Evolutionary conservation across 805 yeast species (phyloP).

Genomic region (Myxozyma udenii): DNA sequence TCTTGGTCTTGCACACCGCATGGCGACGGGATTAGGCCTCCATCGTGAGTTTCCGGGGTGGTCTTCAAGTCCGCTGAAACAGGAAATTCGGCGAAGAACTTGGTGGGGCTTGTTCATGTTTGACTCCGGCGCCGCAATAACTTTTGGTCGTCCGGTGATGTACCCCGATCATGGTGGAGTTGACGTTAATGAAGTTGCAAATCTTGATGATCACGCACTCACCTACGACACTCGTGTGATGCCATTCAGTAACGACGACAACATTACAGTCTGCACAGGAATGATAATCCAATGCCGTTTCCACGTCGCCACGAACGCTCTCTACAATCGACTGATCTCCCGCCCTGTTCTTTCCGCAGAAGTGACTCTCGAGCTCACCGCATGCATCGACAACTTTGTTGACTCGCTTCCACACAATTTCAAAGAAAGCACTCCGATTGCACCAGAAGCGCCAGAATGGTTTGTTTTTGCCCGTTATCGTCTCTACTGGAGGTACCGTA

Average conservation of each 20-base stretch:
- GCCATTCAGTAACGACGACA: constrained; percentile 30
- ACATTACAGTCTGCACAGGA: constrained; percentile 58
- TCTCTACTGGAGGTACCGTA: constrained; percentile 57
- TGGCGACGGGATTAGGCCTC: constrained; percentile 65
- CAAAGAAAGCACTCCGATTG: constrained; percentile 42
- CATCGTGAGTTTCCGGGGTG: constrained; percentile 52
- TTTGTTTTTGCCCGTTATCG: constrained; percentile 52
- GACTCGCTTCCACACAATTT: constrained; percentile 49
- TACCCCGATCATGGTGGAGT: constrained; percentile 48
- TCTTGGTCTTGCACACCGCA: constrained; percentile 59
- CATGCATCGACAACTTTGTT: constrained; percentile 44
- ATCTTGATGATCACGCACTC: constrained; percentile 48
- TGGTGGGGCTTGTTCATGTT: constrained; percentile 69
- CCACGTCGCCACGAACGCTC: constrained; percentile 47
- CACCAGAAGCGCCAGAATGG: constrained; percentile 48
- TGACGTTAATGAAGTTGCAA: constrained; percentile 51
- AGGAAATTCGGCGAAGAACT: constrained; percentile 56
- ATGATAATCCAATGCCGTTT: constrained; percentile 54
- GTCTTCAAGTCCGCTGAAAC: constrained; percentile 44
- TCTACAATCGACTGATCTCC: constrained; percentile 49
- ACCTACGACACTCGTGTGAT: constrained; percentile 30
- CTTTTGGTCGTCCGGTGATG: constrained; percentile 63
- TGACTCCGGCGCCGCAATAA: constrained; percentile 61
- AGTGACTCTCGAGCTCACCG: constrained; percentile 52
- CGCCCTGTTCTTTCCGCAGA: constrained; percentile 48